These are phyloP conservation scores for Atractiella rhizophila DNA, from an alignment of 768 basidiomycete species.

Conservation along the genomic window DNA sequence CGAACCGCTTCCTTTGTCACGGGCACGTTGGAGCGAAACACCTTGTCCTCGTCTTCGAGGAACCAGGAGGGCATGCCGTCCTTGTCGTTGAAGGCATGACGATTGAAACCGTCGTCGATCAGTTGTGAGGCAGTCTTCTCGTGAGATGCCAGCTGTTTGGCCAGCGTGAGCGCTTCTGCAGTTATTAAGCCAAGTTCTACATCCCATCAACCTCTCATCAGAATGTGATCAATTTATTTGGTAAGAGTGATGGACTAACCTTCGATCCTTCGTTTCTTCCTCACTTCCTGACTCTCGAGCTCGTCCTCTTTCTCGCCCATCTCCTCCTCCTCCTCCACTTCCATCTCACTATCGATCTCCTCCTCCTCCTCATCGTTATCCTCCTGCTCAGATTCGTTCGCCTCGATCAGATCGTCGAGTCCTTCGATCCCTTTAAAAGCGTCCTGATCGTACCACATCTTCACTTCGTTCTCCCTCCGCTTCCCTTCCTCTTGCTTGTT, in stretches of 20 bases:
- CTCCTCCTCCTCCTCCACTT: slow-evolving; percentile 18
- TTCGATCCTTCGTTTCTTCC: slow-evolving; percentile 37
- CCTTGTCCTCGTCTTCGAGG: slow-evolving; percentile 77
- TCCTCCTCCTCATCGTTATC: slow-evolving; percentile 19
- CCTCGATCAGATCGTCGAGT: slow-evolving; percentile 23
- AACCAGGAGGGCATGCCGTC: slow-evolving; percentile 89
- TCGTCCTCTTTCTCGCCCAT: slow-evolving; percentile 46
- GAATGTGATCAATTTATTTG: background rate
- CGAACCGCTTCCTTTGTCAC: slow-evolving; percentile 83
- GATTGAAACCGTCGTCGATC: slow-evolving; percentile 85
- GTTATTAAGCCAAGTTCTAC: slow-evolving; percentile 63
- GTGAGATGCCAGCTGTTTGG: slow-evolving; percentile 72
- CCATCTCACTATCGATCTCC: slow-evolving; percentile 13
- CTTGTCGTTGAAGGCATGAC: slow-evolving; percentile 70
- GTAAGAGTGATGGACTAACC: slow-evolving; percentile 27
- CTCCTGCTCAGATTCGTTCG: slow-evolving; percentile 23
- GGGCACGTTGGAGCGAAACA: slow-evolving; percentile 86
- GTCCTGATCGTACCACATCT: slow-evolving; percentile 90
- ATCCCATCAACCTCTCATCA: background rate
- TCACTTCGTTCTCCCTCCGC: slow-evolving; percentile 29
- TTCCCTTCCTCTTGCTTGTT: slow-evolving; percentile 17
- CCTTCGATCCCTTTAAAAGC: slow-evolving; percentile 46
- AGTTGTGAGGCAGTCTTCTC: slow-evolving; percentile 65
- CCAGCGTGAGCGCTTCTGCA: slow-evolving; percentile 70
- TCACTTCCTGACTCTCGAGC: slow-evolving; percentile 40